phyloP scores from a whole-genome alignment of 2,329 filamentous ascomycete species.

The Epichloe aotearoae region DNA sequence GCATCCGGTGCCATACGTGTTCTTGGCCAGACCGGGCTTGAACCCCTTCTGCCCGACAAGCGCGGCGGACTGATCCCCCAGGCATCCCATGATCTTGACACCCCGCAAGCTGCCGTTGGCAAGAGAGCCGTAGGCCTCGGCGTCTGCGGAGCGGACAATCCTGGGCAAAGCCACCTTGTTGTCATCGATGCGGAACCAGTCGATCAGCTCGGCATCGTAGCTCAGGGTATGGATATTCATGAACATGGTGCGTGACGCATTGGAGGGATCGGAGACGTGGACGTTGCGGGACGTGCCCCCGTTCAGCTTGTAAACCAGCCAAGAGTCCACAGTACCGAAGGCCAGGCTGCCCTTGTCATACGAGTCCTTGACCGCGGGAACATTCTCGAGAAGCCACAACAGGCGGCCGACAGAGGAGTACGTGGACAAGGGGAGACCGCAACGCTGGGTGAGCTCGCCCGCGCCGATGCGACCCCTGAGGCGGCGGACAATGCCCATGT shows the following conservation, averaged over 20 bases:
- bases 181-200: constrained; percentile 62
- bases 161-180: constrained; percentile 60
- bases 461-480: constrained; percentile 54
- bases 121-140: constrained; percentile 53
- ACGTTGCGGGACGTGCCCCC: constrained; percentile 52
- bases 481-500: constrained; percentile 57
- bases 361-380: constrained; percentile 50
- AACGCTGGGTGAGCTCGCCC: constrained; percentile 52
- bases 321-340: constrained; percentile 71
- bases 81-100: constrained; percentile 58
- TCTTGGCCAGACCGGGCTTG: constrained; percentile 63
- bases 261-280: constrained; percentile 66
- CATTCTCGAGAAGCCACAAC: constrained; percentile 61
- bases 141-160: constrained; percentile 62
- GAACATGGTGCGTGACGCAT: constrained; percentile 80
- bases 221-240: constrained; percentile 66
- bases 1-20: constrained; percentile 77
- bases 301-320: constrained; percentile 70
- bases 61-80: constrained; percentile 77
- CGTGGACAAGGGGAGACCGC: constrained; percentile 67
- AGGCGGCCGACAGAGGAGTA: constrained; percentile 72
- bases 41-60: constrained; percentile 72
- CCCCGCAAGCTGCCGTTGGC: constrained; percentile 49
- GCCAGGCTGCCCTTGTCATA: constrained; percentile 60
- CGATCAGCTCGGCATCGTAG: constrained; percentile 59